Percentiles rank a stretch among this genome's conserved stretches.
These are phyloP conservation scores for Ustilago cynodontis DNA, from an alignment of 1,284 basidiomycete species.

Conservation along the genomic window DNA sequence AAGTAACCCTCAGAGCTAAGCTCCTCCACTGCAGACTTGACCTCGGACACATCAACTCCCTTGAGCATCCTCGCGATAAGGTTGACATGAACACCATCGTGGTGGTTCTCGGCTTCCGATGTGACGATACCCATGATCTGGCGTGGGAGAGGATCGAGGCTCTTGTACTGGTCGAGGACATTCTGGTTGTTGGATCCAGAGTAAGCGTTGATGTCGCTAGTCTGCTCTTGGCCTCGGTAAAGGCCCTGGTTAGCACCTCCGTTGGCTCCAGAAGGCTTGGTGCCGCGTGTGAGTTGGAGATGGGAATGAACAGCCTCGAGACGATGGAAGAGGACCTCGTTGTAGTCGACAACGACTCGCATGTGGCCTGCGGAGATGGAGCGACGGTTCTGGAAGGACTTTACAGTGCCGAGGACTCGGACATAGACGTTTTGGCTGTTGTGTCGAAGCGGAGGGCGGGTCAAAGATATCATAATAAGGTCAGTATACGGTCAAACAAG, in stretches of 20 bases:
- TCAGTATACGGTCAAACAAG: constrained; percentile 15
- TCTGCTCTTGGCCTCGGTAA: constrained; percentile 15
- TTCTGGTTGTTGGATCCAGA: constrained; percentile 39
- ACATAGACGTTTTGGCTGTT: constrained; percentile 82
- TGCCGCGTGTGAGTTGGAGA: constrained; percentile 52
- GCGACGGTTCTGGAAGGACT: constrained; percentile 84
- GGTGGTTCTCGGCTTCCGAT: constrained; percentile 51
- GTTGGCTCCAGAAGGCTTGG: constrained; percentile 14
- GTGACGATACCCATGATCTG: constrained; percentile 55
- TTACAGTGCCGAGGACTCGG: constrained; percentile 89
- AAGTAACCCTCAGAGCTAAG: constrained; percentile 60
- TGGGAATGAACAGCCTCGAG: constrained; percentile 74
- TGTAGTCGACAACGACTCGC: constrained; percentile 76
- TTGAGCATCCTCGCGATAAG: constrained; percentile 48
- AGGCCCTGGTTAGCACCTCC: constrained; percentile 11
- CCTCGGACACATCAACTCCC: constrained; percentile 37
- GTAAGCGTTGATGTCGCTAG: constrained; percentile 50
- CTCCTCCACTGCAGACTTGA: constrained; percentile 61
- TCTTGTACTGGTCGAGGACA: constrained; percentile 44
- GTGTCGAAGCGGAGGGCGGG: background rate
- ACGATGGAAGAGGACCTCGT: constrained; percentile 87
- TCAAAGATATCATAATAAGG: background rate
- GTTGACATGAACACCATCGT: constrained; percentile 57
- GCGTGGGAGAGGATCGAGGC: constrained; percentile 41
- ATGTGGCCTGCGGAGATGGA: constrained; percentile 75